Evolutionary conservation across 2,329 filamentous ascomycete genomes (phyloP).

Genomic region (Claviceps capensis): DNA sequence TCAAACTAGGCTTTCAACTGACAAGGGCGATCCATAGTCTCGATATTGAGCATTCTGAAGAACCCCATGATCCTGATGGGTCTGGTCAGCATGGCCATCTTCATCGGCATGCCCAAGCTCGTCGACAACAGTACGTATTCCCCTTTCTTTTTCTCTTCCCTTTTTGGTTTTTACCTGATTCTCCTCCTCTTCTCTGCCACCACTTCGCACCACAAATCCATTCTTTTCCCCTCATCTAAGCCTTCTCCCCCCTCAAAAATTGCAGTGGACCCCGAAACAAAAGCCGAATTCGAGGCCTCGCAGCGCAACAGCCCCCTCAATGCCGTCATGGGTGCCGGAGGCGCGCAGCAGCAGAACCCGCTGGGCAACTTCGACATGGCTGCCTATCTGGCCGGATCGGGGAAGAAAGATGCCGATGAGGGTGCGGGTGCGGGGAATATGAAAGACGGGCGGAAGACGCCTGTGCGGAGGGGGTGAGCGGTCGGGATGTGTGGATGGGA

Average conservation of each 20-base stretch:
- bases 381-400: constrained; percentile 45
- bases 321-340: constrained; percentile 33
- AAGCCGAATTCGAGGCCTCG: constrained; percentile 81
- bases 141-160: neutral
- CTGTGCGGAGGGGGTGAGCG: constrained; percentile 20
- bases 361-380: constrained; percentile 49
- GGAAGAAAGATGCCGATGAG: constrained; percentile 24
- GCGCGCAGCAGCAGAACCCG: constrained; percentile 23
- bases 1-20: neutral
- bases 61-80: constrained; percentile 96
- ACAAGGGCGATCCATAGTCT: constrained; percentile 37
- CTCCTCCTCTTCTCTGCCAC: neutral
- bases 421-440: constrained; percentile 10
- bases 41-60: constrained; percentile 69
- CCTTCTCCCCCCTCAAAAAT: neutral
- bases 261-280: constrained; percentile 90
- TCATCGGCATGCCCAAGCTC: constrained; percentile 87
- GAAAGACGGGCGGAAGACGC: constrained; percentile 24
- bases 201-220: neutral
- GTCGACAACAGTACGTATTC: constrained; percentile 77
- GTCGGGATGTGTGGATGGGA: neutral
- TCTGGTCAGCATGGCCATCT: constrained; percentile 65
- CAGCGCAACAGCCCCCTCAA: constrained; percentile 63
- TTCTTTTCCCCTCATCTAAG: neutral
- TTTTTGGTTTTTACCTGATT: neutral